Evolutionary conservation across 495 filamentous ascomycete species (phyloP).

Genomic region (Podospora anserina): DNA sequence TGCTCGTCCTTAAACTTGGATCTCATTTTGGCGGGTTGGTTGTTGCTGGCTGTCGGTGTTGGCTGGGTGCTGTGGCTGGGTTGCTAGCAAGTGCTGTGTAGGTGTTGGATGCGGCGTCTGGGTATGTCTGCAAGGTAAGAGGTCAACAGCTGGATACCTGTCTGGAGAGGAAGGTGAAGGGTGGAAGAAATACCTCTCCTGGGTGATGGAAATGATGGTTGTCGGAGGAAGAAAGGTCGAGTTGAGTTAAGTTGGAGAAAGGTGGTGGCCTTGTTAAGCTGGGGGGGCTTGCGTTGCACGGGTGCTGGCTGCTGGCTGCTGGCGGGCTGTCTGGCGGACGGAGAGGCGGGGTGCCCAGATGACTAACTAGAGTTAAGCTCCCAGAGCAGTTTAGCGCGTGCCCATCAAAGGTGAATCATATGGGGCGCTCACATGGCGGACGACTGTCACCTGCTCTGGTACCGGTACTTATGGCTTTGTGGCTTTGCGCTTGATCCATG

Average conservation of each 20-base stretch:
- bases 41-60: constrained; percentile 12
- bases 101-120: neutral
- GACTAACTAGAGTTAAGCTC: constrained; percentile 24
- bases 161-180: constrained; percentile 2
- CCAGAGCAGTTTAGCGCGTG: constrained; percentile 17
- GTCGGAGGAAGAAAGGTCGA: constrained; percentile 18
- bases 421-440: constrained; percentile 30
- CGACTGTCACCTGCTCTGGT: constrained; percentile 9
- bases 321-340: constrained; percentile 13
- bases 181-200: constrained; percentile 2
- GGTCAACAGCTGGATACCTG: no score
- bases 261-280: constrained; percentile 30
- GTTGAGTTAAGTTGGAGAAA: neutral
- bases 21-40: constrained; percentile 63
- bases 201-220: constrained; percentile 10
- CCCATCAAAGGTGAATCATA: constrained; percentile 29
- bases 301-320: neutral
- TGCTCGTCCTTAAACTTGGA: constrained; percentile 99
- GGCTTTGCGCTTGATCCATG: neutral
- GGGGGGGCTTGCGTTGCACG: constrained; percentile 15
- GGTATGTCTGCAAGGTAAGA: constrained; percentile 4
- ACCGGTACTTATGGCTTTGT: neutral
- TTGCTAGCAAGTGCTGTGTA: constrained; percentile 1
- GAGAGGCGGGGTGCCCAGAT: constrained; percentile 31
- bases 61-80: constrained; percentile 6